phyloP scores from a whole-genome alignment of 208 protist genomes.

The Trypanosoma congolense region DNA sequence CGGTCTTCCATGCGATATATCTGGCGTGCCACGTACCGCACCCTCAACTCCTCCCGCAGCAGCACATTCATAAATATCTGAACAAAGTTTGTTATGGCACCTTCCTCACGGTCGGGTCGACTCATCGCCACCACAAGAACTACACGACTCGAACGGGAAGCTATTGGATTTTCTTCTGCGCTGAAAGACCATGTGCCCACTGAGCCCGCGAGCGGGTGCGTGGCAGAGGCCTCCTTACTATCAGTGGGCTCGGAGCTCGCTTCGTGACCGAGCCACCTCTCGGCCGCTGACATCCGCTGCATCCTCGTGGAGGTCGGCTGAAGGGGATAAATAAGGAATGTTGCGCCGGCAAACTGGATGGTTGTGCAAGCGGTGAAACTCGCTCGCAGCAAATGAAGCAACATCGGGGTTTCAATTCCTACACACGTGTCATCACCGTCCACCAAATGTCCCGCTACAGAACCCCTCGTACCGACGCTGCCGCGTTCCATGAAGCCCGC shows the following conservation, averaged over 20 bases:
- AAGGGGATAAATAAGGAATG: conserved; percentile 65
- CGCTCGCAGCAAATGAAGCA: conserved; percentile 62
- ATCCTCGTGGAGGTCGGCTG: conserved; percentile 4
- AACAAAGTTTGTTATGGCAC: conserved; percentile 61
- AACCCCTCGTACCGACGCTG: not conserved
- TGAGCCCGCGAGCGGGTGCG: too few relatives aligned
- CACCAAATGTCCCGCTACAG: too few relatives aligned
- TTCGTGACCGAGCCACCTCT: not conserved
- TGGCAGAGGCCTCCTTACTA: not conserved
- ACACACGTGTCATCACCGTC: conserved; percentile 36
- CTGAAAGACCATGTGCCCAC: too few relatives aligned
- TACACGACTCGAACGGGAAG: conserved; percentile 1
- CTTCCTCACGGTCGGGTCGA: conserved; percentile 53
- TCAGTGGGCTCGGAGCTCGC: not conserved
- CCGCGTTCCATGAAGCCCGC: not conserved
- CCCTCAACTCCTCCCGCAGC: conserved; percentile 64
- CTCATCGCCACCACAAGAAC: conserved; percentile 73
- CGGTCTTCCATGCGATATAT: conserved; percentile 41
- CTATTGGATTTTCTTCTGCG: not conserved
- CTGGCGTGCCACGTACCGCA: conserved; percentile 51
- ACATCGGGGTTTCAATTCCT: conserved; percentile 48
- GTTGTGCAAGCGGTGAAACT: conserved; percentile 56
- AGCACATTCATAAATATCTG: conserved; percentile 80
- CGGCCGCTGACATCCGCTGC: not conserved
- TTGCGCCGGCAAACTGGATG: conserved; percentile 65